phyloP scores from a whole-genome alignment of 225 moss, liverwort and hornwort species.

The Climacium dendroides region DNA sequence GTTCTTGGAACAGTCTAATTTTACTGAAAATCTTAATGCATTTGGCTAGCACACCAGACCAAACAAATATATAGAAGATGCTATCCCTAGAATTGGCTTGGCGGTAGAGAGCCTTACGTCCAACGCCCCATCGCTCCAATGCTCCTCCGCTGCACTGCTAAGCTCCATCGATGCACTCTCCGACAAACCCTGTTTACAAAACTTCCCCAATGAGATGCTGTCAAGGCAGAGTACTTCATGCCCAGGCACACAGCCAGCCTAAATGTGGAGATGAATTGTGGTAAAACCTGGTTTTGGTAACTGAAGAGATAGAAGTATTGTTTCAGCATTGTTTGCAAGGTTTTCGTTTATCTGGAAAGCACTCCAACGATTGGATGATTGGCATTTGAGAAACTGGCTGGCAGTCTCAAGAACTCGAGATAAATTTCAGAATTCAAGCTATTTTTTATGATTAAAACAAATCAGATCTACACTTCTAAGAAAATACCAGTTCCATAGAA shows the following conservation, averaged over 20 bases:
- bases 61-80: not conserved
- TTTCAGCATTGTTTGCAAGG: not conserved
- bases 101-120: slow-evolving; percentile 30
- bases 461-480: no score
- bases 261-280: not conserved
- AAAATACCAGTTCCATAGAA: not conserved
- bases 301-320: not conserved
- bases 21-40: not conserved
- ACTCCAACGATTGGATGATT: not conserved
- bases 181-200: slow-evolving; percentile 47
- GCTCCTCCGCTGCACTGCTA: slow-evolving; percentile 65
- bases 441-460: no score
- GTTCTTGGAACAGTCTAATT: not conserved
- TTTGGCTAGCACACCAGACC: not conserved
- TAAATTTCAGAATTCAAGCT: not conserved
- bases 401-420: not conserved
- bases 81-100: not conserved
- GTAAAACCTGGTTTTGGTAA: no score
- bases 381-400: no score
- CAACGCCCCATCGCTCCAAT: slow-evolving; percentile 87
- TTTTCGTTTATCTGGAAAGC: not conserved
- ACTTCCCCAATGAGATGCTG: not conserved
- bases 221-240: not conserved
- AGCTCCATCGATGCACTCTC: slow-evolving; percentile 70
- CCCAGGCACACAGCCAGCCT: not conserved